Base-by-base conservation (phyloP, 805 yeast species). In the Suhomyces vadensis region DNA sequence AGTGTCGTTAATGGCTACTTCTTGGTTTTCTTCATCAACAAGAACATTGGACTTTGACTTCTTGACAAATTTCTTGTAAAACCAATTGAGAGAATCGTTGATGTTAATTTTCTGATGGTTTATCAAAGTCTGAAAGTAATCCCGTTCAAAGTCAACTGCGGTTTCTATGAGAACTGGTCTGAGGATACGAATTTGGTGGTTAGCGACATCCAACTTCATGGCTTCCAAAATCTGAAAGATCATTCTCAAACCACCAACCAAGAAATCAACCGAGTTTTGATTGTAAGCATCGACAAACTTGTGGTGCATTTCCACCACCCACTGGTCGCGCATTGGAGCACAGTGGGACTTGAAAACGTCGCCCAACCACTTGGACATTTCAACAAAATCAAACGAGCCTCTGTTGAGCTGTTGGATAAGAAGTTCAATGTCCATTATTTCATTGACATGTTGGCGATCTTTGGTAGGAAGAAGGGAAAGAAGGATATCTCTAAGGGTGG, bases 201-300 rank as follows among this genome's bases (percentile, higher is more conserved):
- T 91, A 11, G 97, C 96, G 44, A 90, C 94, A 58, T 92, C 97
- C 49, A 91, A 73, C 63, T 91, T 92, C 95, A 91, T 90, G 8
- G 95, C 92, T 63, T 91, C 97, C 50, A 92, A 71, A 46, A 92
- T 85, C 47, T 86, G 83, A 59, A 91, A 88, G 6, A 87, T 76
- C 63, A 83, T 77, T 44, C 90, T 75, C 42, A 92, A 68, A 1
- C 95, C 97, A 25, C 82, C 87, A 23, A 87, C 85, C 31, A 90
- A 69, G 49, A 74, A 71, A 17, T 52, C 55, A 5, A 69, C 73
- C n/a, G 79, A 71, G 44, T 68, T 64, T 25, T 71, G 72, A n/a
- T 57, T 52, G 47, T 71, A 72, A 14, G 85, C 81, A 39, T 68
- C 70, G 27, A 66, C 73, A 55, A 87, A 81, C 53, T 77, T 77